Evolutionary conservation across 2,329 filamentous ascomycete species (phyloP), one percentile per base, ranked within the genome.

Genomic region (Colletotrichum brevisporum): DNA sequence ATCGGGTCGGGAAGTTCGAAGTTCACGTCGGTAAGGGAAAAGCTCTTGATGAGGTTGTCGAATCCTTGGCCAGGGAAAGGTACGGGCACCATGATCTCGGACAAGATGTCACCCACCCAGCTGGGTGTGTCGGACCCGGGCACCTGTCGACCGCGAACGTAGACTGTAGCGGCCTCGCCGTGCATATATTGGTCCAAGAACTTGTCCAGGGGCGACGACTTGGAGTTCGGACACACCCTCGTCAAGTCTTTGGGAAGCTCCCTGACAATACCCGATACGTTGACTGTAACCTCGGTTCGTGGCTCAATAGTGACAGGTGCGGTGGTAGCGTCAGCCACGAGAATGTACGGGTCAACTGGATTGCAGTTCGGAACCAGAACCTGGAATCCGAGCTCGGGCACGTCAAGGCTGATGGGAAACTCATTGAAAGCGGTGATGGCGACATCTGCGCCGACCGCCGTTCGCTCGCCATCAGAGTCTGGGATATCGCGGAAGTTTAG

Each of bases 281-380:
- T 87, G 55, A 94, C 87, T 47, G 85, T 83, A 18, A 97, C 88
- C 53, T 92, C 86, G 4, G 89, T 82, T 43, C 89, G 87, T 26
- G 95, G 92, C 60, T 88, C 83, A 13, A 98, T 86, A 43, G 89
- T 80, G 41, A 97, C 83, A 47, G 85, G 81, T 18, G 87, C 85
- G 1, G 94, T 97, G 18, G 85, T 85, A 8, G 93, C 94, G 74
- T 92, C 89, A 3, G 94, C 95, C 63, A 98, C 87, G 72, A 90
- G 85, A 74, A 99, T 96, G 71, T 91, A 90, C 4, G 91, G 88
- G 64, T 96, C 90, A 24, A 88, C 83, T 4, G 88, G 84, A 27
- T 88, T 85, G 80, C 96, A 99, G 71, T 94, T 94, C 51, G 94
- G 91, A 6, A 98, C 91, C 54, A 97, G 84, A 36, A 98, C 89